These are phyloP conservation scores for Carex pumila DNA, from an alignment of 176 grass and related monocot species.

Conservation along the genomic window DNA sequence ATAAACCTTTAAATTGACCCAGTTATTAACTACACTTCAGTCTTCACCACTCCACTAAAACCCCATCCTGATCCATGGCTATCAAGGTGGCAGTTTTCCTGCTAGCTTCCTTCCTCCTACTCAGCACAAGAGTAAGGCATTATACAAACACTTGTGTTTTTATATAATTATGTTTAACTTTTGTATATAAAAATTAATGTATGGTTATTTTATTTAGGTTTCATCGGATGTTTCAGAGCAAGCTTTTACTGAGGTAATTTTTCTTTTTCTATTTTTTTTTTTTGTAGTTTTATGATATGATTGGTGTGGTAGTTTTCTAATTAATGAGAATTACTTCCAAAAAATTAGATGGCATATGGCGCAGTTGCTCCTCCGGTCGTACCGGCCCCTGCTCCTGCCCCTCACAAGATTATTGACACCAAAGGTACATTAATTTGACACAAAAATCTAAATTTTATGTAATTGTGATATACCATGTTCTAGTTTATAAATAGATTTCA, in stretches of 20 bases:
- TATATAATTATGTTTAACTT: neutral
- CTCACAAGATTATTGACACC: slow-evolving; percentile 23
- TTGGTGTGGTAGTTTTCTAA: neutral
- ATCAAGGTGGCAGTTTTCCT: slow-evolving; percentile 24
- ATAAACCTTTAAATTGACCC: slow-evolving; percentile 6
- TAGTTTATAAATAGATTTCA: too few species aligned
- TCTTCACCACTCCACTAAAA: neutral
- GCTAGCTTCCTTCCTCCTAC: slow-evolving; percentile 24
- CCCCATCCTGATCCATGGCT: slow-evolving; percentile 19
- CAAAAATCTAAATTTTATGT: too few species aligned
- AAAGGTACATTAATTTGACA: neutral
- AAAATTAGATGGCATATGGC: neutral
- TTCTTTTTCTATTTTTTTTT: neutral
- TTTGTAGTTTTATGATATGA: neutral
- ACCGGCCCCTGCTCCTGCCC: slow-evolving; percentile 22
- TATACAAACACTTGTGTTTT: neutral
- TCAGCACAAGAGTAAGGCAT: slow-evolving; percentile 20
- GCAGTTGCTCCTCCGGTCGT: neutral
- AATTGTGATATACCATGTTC: too few species aligned
- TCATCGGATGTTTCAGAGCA: slow-evolving; percentile 16
- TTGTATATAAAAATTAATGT: neutral
- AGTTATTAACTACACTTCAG: neutral
- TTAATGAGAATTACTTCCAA: too few species aligned
- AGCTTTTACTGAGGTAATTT: neutral
- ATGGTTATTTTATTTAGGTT: slow-evolving; percentile 13